These are phyloP conservation scores for Fonsecaea nubica DNA, from an alignment of 2,329 filamentous ascomycete genomes.

Conservation along the genomic window DNA sequence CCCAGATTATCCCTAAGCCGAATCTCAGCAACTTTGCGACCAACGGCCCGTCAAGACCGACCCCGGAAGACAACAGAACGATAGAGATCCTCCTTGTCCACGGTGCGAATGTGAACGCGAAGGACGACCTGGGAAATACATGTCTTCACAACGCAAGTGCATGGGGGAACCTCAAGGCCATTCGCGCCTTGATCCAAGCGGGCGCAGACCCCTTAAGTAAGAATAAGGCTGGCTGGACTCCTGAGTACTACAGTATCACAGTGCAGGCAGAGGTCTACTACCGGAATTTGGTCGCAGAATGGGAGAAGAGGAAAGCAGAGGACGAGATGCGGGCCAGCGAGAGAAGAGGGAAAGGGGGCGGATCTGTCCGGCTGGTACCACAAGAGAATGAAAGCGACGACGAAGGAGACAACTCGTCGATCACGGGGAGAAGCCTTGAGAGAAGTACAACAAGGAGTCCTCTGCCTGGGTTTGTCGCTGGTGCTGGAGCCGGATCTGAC, in stretches of 20 bases:
- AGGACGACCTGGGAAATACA: constrained; percentile 79
- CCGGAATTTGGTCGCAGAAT: constrained; percentile 75
- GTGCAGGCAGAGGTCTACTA: constrained; percentile 86
- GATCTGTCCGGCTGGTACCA: constrained; percentile 34
- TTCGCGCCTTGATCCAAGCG: constrained; percentile 77
- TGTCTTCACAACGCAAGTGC: constrained; percentile 85
- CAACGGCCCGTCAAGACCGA: constrained; percentile 29
- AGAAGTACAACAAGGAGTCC: constrained; percentile 22
- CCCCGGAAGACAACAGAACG: constrained; percentile 42
- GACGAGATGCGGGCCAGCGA: constrained; percentile 38
- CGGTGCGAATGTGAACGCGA: constrained; percentile 55
- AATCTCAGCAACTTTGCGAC: constrained; percentile 23
- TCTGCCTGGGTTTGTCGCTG: neutral
- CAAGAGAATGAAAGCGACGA: constrained; percentile 34
- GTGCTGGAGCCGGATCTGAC: neutral
- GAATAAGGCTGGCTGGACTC: constrained; percentile 82
- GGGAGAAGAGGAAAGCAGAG: constrained; percentile 66
- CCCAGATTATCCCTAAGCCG: constrained; percentile 32
- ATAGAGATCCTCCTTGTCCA: constrained; percentile 43
- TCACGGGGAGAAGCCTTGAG: constrained; percentile 19
- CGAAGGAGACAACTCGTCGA: constrained; percentile 21
- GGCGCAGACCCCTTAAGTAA: constrained; percentile 75
- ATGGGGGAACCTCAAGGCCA: constrained; percentile 77
- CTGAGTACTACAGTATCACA: constrained; percentile 80
- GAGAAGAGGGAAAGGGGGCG: constrained; percentile 33